Evolutionary conservation across 257 asterid genomes (phyloP), one percentile per base, ranked within the genome.

Genomic region (Verbena officinalis): DNA sequence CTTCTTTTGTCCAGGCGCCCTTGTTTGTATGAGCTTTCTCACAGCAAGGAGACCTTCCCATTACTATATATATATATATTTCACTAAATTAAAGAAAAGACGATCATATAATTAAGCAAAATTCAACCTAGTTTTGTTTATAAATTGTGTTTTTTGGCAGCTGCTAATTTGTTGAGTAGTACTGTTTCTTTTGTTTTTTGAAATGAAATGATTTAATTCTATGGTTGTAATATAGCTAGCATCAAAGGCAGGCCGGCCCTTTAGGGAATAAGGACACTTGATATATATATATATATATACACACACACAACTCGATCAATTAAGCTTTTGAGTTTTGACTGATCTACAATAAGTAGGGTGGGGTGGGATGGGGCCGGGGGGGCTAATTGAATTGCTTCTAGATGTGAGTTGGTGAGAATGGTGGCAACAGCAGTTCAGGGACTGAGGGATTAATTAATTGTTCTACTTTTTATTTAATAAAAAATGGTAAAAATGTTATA

Each of bases 1-100:
- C 98, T 71, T 91, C 98, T 59, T 89, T 91, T 7, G 96, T 91
- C 98, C 98, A 91, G 0, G 98, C 98, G 7, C 98, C 98, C 78
- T 92, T 92, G 81, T 92, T 92, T 0, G 98, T 92, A 73, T 92
- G 98, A 38, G 97, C 98, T 70, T 92, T 92, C 75, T 92, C 98
- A 73, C 98, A 92, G 70, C 98, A 92, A 12, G 98, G 98, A 38
- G 98, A 92, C 71, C 98, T 81, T 43, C 98, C 98, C 98, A 92
- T 91, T 43, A 22, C n/a, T n/a, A n/a, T n/a, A n/a, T n/a, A n/a
- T n/a, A n/a, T n/a, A n/a, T n/a, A n/a, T n/a, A n/a, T n/a, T n/a
- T n/a, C n/a, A n/a, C n/a, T n/a, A n/a, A n/a, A n/a, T n/a, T n/a
- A n/a, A n/a, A n/a, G n/a, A n/a, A n/a, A n/a, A n/a, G n/a, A n/a